phyloP scores from a whole-genome alignment of 441 rosid genomes.

The Pelargonium citronellum region DNA sequence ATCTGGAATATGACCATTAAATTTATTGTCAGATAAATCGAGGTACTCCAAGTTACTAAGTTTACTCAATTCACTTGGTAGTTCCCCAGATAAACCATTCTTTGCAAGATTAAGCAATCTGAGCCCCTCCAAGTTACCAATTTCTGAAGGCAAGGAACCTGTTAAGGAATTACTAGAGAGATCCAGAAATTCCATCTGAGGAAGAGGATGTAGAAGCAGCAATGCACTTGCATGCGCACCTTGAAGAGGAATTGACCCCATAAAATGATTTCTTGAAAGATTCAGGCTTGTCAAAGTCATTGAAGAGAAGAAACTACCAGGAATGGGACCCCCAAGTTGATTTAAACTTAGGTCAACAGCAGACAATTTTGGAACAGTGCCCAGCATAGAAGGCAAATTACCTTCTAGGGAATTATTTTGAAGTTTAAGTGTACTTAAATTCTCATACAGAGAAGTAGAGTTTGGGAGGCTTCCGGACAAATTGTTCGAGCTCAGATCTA shows the following conservation, averaged over 20 bases:
- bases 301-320: slow-evolving; percentile 55
- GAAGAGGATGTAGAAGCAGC: slow-evolving; percentile 37
- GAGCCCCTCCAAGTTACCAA: slow-evolving; percentile 58
- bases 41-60: slow-evolving; percentile 60
- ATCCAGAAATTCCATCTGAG: slow-evolving; percentile 74
- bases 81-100: slow-evolving; percentile 56
- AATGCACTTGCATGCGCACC: slow-evolving; percentile 53
- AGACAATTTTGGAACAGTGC: slow-evolving; percentile 41
- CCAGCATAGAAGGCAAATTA: slow-evolving; percentile 48
- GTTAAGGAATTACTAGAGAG: slow-evolving; percentile 68
- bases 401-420: slow-evolving; percentile 59
- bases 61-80: slow-evolving; percentile 69
- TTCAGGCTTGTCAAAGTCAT: slow-evolving; percentile 49
- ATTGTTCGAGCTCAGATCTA: slow-evolving; percentile 82
- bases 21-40: slow-evolving; percentile 72
- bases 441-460: slow-evolving; percentile 43
- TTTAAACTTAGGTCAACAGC: slow-evolving; percentile 69
- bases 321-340: slow-evolving; percentile 56
- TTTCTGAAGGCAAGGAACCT: slow-evolving; percentile 56
- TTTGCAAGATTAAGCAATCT: slow-evolving; percentile 57
- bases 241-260: slow-evolving; percentile 62
- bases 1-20: slow-evolving; percentile 60
- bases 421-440: slow-evolving; percentile 49
- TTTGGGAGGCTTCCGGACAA: slow-evolving; percentile 65
- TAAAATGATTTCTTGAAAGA: slow-evolving; percentile 67